These are phyloP conservation scores for Lichtheimia corymbifera DNA, from an alignment of 371 early-diverging fungal species.

Conservation along the genomic window DNA sequence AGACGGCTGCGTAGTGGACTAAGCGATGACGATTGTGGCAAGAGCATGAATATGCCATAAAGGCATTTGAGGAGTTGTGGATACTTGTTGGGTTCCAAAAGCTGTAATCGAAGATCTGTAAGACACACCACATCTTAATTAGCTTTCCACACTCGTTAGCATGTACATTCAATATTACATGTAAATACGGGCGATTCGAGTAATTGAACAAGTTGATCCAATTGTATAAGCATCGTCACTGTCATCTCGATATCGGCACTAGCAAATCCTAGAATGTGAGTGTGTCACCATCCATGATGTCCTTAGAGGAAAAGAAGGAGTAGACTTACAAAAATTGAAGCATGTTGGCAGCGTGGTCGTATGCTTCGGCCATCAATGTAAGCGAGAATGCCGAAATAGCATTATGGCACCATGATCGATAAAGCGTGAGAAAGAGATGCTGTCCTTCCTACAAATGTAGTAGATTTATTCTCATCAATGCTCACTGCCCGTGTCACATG, in stretches of 20 bases:
- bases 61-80: slow-evolving; percentile 84
- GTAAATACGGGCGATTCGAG: slow-evolving; percentile 94
- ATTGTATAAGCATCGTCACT: slow-evolving; percentile 84
- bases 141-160: background rate
- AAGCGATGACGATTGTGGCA: slow-evolving; percentile 92
- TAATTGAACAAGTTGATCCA: slow-evolving; percentile 92
- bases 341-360: slow-evolving; percentile 81
- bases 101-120: slow-evolving; percentile 78
- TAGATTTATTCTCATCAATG: too few species aligned
- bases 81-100: slow-evolving; percentile 84
- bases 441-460: slow-evolving; percentile 65
- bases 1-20: slow-evolving; percentile 86
- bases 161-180: slow-evolving; percentile 59
- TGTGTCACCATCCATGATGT: background rate
- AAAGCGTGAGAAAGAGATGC: slow-evolving; percentile 74
- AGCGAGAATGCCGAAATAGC: slow-evolving; percentile 86
- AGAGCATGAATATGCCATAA: slow-evolving; percentile 90
- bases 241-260: slow-evolving; percentile 88
- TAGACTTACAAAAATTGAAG: slow-evolving; percentile 71
- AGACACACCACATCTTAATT: background rate
- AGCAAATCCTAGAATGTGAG: background rate
- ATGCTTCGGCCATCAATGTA: slow-evolving; percentile 87
- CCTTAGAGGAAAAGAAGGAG: background rate
- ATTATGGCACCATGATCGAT: slow-evolving; percentile 91
- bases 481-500: too few species aligned